A percentile compares a stretch with the other conserved stretches of the same genome.
phyloP scores from a whole-genome alignment of 2,329 filamentous ascomycete genomes.

The Diaporthe batatas region DNA sequence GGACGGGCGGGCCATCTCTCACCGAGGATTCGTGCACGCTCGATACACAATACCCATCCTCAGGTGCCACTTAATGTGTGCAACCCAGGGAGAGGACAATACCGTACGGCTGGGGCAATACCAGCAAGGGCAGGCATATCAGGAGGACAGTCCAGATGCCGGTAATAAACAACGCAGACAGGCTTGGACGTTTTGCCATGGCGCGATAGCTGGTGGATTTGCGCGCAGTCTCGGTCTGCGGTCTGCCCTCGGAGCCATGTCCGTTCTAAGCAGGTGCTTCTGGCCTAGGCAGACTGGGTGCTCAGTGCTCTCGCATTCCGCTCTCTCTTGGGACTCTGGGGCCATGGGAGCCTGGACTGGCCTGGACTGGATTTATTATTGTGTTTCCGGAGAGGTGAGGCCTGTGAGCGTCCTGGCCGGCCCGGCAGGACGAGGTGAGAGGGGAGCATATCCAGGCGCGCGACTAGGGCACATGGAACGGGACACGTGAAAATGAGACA shows the following conservation, averaged over 20 bases:
- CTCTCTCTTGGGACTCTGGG: neutral
- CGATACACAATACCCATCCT: neutral
- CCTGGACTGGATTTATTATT: neutral
- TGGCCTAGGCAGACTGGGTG: constrained; percentile 4
- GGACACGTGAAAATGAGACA: constrained; percentile 31
- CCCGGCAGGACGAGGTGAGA: constrained; percentile 5
- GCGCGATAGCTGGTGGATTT: neutral
- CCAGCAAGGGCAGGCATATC: neutral
- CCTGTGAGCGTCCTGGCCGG: constrained; percentile 6
- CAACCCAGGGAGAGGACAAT: neutral
- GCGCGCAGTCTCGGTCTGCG: constrained; percentile 2
- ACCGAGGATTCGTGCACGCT: constrained; percentile 13
- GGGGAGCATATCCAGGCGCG: constrained; percentile 12
- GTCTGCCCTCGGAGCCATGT: constrained; percentile 24
- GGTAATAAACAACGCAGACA: neutral
- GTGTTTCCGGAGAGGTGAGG: constrained; percentile 17
- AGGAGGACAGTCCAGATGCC: neutral
- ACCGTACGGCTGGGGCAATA: constrained; percentile 5
- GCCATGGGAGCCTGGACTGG: constrained; percentile 23
- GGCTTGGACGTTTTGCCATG: neutral
- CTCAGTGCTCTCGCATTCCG: neutral
- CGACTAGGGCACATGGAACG: constrained; percentile 23
- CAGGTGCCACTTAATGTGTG: neutral
- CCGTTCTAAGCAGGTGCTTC: constrained; percentile 30
- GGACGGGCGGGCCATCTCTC: constrained; percentile 27